phyloP scores from a whole-genome alignment of 164 flowering plant species.

The Liriodendron chinense region DNA sequence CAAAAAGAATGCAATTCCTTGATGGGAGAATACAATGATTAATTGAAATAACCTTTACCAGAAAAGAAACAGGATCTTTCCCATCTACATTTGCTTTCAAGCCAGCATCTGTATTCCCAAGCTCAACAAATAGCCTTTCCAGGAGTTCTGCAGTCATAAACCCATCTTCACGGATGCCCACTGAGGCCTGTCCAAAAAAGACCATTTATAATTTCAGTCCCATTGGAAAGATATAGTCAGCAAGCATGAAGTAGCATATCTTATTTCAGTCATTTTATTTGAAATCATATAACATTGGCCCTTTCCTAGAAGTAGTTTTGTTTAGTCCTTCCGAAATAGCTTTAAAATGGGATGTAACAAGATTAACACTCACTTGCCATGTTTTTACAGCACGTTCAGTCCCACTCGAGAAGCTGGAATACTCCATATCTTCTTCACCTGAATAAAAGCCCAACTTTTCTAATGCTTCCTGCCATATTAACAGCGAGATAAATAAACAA shows the following conservation, averaged over 20 bases:
- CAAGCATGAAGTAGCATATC: too few species aligned
- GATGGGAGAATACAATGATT: not conserved
- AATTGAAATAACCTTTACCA: slow-evolving; percentile 12
- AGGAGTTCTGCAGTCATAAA: slow-evolving; percentile 79
- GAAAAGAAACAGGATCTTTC: slow-evolving; percentile 2
- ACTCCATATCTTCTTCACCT: slow-evolving; percentile 92
- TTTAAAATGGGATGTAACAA: not conserved
- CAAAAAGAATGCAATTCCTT: not conserved
- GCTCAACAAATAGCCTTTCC: slow-evolving; percentile 41
- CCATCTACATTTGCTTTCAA: slow-evolving; percentile 5
- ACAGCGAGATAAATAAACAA: slow-evolving; percentile 7
- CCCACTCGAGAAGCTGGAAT: slow-evolving; percentile 72
- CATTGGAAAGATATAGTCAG: not conserved
- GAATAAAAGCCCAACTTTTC: slow-evolving; percentile 79
- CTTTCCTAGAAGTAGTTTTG: not conserved
- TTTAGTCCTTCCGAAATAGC: not conserved
- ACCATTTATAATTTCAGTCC: not conserved
- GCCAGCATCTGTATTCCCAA: slow-evolving; percentile 14
- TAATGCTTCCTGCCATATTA: slow-evolving; percentile 68
- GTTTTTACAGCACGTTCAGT: slow-evolving; percentile 93
- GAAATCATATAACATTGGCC: not conserved
- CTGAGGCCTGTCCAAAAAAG: slow-evolving; percentile 44
- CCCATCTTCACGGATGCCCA: slow-evolving; percentile 71
- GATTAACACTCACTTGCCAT: slow-evolving; percentile 71
- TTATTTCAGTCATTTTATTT: not conserved